These are phyloP conservation scores for Penicillium sp. DNA, from an alignment of 2,329 filamentous ascomycete species.

Conservation along the genomic window DNA sequence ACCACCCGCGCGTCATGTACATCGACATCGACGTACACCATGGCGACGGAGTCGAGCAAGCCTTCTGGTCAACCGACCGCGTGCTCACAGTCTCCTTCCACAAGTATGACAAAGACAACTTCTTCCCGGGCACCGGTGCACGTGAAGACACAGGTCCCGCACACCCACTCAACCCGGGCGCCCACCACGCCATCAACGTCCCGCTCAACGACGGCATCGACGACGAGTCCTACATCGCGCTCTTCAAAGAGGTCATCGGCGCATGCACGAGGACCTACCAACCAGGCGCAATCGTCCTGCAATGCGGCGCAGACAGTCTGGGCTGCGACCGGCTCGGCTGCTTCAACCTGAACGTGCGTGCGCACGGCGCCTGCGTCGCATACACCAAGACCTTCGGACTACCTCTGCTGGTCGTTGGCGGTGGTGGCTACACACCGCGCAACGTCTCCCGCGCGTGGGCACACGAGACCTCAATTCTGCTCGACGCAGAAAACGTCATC, in stretches of 20 bases:
- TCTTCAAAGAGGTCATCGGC: conserved; percentile 75
- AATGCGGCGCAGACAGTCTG: conserved; percentile 90
- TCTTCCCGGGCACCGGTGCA: conserved; percentile 86
- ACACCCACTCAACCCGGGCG: conserved; percentile 74
- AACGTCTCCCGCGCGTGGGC: conserved; percentile 97
- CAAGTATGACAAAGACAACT: conserved; percentile 77
- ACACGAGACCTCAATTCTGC: conserved; percentile 86
- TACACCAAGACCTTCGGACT: conserved; percentile 74
- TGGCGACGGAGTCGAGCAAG: conserved; percentile 82
- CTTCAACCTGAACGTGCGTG: conserved; percentile 93
- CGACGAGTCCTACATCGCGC: conserved; percentile 74
- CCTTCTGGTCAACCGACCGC: conserved; percentile 78
- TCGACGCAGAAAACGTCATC: conserved; percentile 63
- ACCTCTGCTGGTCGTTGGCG: conserved; percentile 82
- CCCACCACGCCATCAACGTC: conserved; percentile 83
- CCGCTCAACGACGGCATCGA: conserved; percentile 85
- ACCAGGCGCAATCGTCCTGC: conserved; percentile 84
- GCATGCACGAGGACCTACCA: conserved; percentile 72
- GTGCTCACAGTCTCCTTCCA: conserved; percentile 93
- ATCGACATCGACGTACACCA: conserved; percentile 93
- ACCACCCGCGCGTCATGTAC: conserved; percentile 78
- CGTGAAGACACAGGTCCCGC: conserved; percentile 76
- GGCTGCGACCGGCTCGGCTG: conserved; percentile 86
- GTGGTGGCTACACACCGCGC: conserved; percentile 89
- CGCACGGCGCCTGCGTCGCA: conserved; percentile 81